These are phyloP conservation scores for Lyophyllum atratum DNA, from an alignment of 768 basidiomycete species.

Conservation along the genomic window DNA sequence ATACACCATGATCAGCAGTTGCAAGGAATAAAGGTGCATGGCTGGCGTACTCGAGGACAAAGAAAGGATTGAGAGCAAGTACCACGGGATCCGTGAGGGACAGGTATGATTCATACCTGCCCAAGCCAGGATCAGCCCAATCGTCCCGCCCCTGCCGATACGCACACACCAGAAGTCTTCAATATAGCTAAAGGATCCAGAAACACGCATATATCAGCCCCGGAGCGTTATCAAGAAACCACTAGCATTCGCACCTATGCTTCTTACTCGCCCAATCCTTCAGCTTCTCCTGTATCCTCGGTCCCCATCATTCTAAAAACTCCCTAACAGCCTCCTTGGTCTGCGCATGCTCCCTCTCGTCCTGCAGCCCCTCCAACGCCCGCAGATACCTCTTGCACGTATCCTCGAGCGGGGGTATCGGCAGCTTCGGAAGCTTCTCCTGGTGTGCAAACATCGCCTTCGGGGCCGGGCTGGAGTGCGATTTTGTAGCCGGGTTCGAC, in stretches of 20 bases:
- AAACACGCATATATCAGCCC: too few relatives aligned
- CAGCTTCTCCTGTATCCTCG: constrained; percentile 75
- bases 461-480: constrained; percentile 25
- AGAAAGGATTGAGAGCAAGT: constrained; percentile 94
- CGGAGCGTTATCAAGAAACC: too few relatives aligned
- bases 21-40: neutral
- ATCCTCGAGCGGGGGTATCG: constrained; percentile 87
- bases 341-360: constrained; percentile 72
- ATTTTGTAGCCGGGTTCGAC: too few relatives aligned
- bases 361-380: constrained; percentile 83
- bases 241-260: constrained; percentile 61
- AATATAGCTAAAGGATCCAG: constrained; percentile 69
- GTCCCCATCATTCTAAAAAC: constrained; percentile 82
- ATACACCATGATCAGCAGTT: constrained; percentile 4
- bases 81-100: constrained; percentile 92
- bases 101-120: constrained; percentile 87
- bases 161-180: constrained; percentile 91
- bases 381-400: constrained; percentile 80
- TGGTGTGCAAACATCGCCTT: constrained; percentile 62
- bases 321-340: constrained; percentile 76
- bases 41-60: constrained; percentile 84
- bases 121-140: constrained; percentile 2
- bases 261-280: constrained; percentile 73
- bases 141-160: neutral
- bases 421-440: constrained; percentile 82